Percentiles rank a stretch among this genome's conserved stretches.
These are phyloP conservation scores for Candida fluviatilis DNA, from an alignment of 805 yeast genomes.

Conservation along the genomic window DNA sequence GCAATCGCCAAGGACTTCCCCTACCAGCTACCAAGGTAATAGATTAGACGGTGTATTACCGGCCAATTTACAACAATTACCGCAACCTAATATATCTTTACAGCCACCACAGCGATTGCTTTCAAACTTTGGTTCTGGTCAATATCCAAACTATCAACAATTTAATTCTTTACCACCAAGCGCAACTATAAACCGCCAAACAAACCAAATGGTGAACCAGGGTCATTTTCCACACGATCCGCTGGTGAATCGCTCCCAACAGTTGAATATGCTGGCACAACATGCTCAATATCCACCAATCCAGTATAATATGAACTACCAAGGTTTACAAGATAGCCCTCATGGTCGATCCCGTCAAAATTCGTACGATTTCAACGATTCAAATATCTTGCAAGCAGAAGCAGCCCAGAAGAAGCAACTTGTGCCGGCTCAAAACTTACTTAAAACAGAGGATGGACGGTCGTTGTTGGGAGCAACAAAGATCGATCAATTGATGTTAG, in stretches of 20 bases:
- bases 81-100: slow-evolving; percentile 5
- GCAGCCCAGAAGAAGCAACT: slow-evolving; percentile 17
- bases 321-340: slow-evolving; percentile 5
- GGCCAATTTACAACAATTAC: slow-evolving; percentile 2
- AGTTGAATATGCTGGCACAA: neutral
- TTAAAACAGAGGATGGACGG: slow-evolving; percentile 55
- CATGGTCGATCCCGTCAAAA: slow-evolving; percentile 1
- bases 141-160: slow-evolving; percentile 8
- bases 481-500: slow-evolving; percentile 87
- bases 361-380: neutral
- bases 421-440: slow-evolving; percentile 45
- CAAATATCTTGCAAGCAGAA: slow-evolving; percentile 1
- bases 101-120: slow-evolving; percentile 11
- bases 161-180: slow-evolving; percentile 6
- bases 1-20: slow-evolving; percentile 39
- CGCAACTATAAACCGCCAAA: slow-evolving; percentile 4
- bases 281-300: neutral
- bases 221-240: slow-evolving; percentile 2
- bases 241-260: slow-evolving; percentile 2
- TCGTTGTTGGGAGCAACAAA: slow-evolving; percentile 82
- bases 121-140: slow-evolving; percentile 12
- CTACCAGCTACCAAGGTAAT: slow-evolving; percentile 11
- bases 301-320: neutral
- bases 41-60: neutral
- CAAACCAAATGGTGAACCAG: neutral